These are phyloP conservation scores for Porodaedalea pini DNA, from an alignment of 1,284 basidiomycete genomes.

Conservation along the genomic window DNA sequence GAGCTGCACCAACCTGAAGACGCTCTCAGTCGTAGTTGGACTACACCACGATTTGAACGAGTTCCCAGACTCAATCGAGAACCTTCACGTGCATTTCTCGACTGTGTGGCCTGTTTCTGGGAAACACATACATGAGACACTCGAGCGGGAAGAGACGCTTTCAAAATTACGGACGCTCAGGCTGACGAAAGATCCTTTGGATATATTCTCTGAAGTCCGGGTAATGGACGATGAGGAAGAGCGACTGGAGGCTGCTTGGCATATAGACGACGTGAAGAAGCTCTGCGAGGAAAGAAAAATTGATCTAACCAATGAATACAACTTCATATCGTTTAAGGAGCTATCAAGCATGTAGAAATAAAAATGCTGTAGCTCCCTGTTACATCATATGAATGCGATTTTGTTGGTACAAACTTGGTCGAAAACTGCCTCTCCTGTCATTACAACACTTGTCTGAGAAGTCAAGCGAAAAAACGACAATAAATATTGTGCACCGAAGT, in stretches of 20 bases:
- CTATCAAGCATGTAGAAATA: background rate
- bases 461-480: slow-evolving; percentile 12
- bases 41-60: background rate
- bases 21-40: background rate
- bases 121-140: background rate
- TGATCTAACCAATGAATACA: background rate
- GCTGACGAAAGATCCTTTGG: slow-evolving; percentile 1
- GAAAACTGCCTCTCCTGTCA: background rate
- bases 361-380: too few species aligned
- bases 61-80: background rate
- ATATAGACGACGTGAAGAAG: background rate
- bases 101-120: slow-evolving; percentile 4
- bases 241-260: background rate
- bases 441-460: too few species aligned
- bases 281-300: background rate
- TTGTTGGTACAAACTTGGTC: too few species aligned
- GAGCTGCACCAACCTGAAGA: background rate
- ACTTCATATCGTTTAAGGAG: slow-evolving; percentile 1
- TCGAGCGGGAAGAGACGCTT: background rate
- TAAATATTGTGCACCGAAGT: slow-evolving; percentile 24
- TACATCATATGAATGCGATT: too few species aligned
- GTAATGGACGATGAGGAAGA: background rate
- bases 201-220: background rate
- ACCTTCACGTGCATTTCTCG: slow-evolving; percentile 3
- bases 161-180: background rate